Percentiles rank a stretch among this genome's conserved stretches.
phyloP scores from a whole-genome alignment of 1,284 basidiomycete genomes.

The Sanghuangporus baumii region DNA sequence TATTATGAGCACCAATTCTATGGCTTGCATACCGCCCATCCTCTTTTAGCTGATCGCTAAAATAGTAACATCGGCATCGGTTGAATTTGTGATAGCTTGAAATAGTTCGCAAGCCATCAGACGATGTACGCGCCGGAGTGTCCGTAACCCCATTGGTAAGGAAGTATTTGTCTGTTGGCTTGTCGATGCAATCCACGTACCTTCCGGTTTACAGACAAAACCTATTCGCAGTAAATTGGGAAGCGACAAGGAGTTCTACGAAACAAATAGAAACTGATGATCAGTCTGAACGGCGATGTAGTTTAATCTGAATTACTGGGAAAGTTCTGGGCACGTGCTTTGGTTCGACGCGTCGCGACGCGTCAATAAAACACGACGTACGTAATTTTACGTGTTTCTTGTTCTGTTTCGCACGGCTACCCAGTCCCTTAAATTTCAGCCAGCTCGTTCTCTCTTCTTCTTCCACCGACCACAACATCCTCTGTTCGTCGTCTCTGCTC shows the following conservation, averaged over 20 bases:
- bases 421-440: background rate
- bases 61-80: background rate
- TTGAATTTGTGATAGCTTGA: background rate
- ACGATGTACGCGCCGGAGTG: background rate
- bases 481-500: background rate
- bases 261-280: too few species aligned
- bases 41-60: background rate
- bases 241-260: too few species aligned
- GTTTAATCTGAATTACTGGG: background rate
- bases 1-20: background rate
- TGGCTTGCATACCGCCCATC: too few species aligned
- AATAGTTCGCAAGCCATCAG: background rate
- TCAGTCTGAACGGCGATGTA: background rate
- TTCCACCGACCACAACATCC: background rate
- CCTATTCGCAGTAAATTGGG: too few species aligned
- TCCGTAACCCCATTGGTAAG: background rate
- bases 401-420: constrained; percentile 1
- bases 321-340: background rate
- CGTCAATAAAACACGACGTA: background rate
- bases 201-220: too few species aligned
- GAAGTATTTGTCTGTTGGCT: background rate
- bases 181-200: background rate
- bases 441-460: background rate
- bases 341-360: constrained; percentile 3
- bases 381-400: constrained; percentile 2